Conservation (phyloP, 2,329 filamentous ascomycete genomes). For the Cadophora gregata region DNA sequence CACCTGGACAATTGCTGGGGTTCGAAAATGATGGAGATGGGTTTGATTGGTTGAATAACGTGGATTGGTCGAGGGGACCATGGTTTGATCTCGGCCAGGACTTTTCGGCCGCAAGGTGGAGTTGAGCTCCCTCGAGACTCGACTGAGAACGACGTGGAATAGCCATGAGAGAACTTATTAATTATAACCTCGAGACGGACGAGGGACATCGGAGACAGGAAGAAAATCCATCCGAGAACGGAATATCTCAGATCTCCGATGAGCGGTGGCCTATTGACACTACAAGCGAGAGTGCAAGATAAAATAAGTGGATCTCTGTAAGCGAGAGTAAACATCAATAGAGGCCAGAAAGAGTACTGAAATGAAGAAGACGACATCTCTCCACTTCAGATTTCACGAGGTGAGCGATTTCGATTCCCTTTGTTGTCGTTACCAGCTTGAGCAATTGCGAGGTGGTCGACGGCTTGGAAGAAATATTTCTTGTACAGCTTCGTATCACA, state of each 20-base stretch:
- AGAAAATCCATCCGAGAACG: neutral
- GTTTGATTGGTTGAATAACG: conserved; percentile 42
- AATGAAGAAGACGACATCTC: too few species aligned
- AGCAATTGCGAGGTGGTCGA: too few species aligned
- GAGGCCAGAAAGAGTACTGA: too few species aligned
- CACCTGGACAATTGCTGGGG: conserved; percentile 9
- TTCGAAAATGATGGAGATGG: conserved; percentile 37
- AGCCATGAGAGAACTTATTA: neutral
- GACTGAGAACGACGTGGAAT: neutral
- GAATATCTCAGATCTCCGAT: neutral
- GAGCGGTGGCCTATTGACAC: neutral
- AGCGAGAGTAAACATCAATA: neutral
- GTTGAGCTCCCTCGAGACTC: conserved; percentile 6
- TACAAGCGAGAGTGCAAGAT: neutral
- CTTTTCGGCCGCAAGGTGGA: conserved; percentile 25
- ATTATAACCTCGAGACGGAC: neutral
- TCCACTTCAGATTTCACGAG: too few species aligned
- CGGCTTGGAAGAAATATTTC: too few species aligned
- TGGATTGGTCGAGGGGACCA: conserved; percentile 42
- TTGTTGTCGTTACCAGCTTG: too few species aligned
- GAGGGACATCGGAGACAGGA: neutral
- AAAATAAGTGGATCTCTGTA: neutral
- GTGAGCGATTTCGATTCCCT: too few species aligned
- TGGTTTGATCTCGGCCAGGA: conserved; percentile 41
- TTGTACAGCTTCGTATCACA: too few species aligned